phyloP scores from a whole-genome alignment of 2,329 filamentous ascomycete genomes.

The Xenosphaeropsis pyriputrescens region DNA sequence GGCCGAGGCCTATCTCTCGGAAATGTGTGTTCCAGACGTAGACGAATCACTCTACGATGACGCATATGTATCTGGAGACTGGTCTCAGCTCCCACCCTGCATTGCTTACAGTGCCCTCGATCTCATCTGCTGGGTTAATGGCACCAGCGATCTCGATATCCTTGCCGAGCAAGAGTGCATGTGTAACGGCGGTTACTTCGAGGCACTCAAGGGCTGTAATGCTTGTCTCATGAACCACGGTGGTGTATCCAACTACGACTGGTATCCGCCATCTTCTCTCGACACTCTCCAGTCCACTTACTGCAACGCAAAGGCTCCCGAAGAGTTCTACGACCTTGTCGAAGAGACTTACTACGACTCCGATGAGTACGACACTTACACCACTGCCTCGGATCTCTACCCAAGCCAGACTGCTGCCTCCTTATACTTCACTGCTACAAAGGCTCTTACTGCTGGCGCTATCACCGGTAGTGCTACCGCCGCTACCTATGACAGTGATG shows the following conservation, averaged over 20 bases:
- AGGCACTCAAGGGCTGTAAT: background rate
- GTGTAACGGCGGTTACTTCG: slow-evolving; percentile 3
- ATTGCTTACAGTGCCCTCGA: background rate
- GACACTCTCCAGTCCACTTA: background rate
- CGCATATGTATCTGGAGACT: too few relatives aligned
- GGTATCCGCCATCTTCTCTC: background rate
- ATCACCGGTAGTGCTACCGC: slow-evolving; percentile 1
- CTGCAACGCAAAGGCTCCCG: background rate
- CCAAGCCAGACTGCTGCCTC: slow-evolving; percentile 1
- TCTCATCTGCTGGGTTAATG: slow-evolving; percentile 1
- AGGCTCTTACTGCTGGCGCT: background rate
- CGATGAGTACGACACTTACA: background rate
- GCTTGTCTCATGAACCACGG: background rate
- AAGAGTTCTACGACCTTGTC: background rate
- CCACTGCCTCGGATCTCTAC: slow-evolving; percentile 1
- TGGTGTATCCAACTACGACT: background rate
- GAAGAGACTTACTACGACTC: background rate
- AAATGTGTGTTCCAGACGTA: too few relatives aligned
- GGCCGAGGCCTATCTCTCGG: too few relatives aligned
- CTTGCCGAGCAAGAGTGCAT: slow-evolving; percentile 4
- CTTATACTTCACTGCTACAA: slow-evolving; percentile 2
- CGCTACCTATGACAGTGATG: background rate
- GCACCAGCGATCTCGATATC: slow-evolving; percentile 2
- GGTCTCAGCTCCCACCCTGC: too few relatives aligned
- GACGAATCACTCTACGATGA: too few relatives aligned